Percentiles rank a stretch among this genome's conserved stretches.
Evolutionary conservation across 2,329 filamentous ascomycete genomes (phyloP).

Genomic region (Alternaria ethzedia): DNA sequence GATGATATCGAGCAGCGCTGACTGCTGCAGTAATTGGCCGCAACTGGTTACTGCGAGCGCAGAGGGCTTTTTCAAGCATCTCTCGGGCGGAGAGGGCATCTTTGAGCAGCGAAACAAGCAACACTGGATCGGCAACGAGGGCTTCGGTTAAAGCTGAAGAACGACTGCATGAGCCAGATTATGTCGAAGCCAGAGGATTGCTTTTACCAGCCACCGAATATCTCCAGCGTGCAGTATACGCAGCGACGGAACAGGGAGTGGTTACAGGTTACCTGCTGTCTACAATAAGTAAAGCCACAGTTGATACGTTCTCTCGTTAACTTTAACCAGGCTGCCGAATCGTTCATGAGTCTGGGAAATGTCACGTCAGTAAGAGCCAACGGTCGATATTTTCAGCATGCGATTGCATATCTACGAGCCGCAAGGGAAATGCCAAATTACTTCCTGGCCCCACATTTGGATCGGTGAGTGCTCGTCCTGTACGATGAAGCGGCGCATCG

Average conservation of each 20-base stretch:
- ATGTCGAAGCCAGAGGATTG: constrained; percentile 60
- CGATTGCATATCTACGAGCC: constrained; percentile 54
- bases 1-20: background rate
- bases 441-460: constrained; percentile 52
- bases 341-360: constrained; percentile 61
- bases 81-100: constrained; percentile 53
- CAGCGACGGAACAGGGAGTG: constrained; percentile 48
- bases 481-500: background rate
- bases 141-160: background rate
- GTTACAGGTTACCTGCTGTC: constrained; percentile 54
- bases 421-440: constrained; percentile 54
- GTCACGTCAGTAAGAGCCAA: constrained; percentile 55
- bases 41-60: constrained; percentile 60
- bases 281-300: constrained; percentile 40
- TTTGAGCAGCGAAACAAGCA: constrained; percentile 45
- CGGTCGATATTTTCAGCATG: constrained; percentile 54
- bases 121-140: constrained; percentile 25
- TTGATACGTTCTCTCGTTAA: constrained; percentile 8
- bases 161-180: constrained; percentile 50
- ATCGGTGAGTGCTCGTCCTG: constrained; percentile 48
- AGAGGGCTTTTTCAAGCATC: constrained; percentile 57
- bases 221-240: constrained; percentile 54
- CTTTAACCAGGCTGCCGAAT: constrained; percentile 52
- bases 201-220: constrained; percentile 61
- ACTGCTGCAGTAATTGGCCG: constrained; percentile 54